Base-by-base conservation (phyloP, 306 rosid species). In the Trichosanthes truncata region DNA sequence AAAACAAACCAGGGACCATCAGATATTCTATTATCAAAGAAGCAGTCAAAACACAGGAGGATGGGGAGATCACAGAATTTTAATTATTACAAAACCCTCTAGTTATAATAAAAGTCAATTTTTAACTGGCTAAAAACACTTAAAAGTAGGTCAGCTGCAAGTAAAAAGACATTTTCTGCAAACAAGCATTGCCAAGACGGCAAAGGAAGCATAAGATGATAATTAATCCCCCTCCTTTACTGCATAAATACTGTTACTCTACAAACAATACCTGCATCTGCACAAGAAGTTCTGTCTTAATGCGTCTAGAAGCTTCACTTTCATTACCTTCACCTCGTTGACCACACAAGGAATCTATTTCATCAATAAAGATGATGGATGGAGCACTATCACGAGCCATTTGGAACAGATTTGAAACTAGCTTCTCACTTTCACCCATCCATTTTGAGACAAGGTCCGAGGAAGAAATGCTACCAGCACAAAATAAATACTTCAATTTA, bases 401-500 rank as follows among this genome's bases (percentile, higher is more conserved):
- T 88, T 96, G 84, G 57, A 96, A 96, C 81, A 96, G 99, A 80
- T 89, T 96, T 66, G 99, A 91, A 82, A 96, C 99, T 78, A 96
- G 86, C 88, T 96, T 96, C 86, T 96, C 99, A 88, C 99, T 96
- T 89, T 96, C 99, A 83, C 99, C 99, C 99, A 96, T 96, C 99
- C 99, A 96, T 87, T 96, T 96, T 11, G 99, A 96, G 57, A 96
- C 99, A 79, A 96, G 86, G 86, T 96, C 99, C 63, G 99, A 96
- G 49, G 99, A 96, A 71, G 99, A 96, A 83, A 96, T 81, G 86
- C 99, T 96, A 81, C 43, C 48, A 80, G 31, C 82, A 72, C 26
- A 53, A 61, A 83, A 49, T 49, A 17, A 76, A 35, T 31, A 36
- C 0, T 38, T 29, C 33, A 29, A 29, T 29, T 29, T 29, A 36